Evolutionary conservation across 2,329 filamentous ascomycete genomes (phyloP).

Genomic region (Chaetomium sp.): DNA sequence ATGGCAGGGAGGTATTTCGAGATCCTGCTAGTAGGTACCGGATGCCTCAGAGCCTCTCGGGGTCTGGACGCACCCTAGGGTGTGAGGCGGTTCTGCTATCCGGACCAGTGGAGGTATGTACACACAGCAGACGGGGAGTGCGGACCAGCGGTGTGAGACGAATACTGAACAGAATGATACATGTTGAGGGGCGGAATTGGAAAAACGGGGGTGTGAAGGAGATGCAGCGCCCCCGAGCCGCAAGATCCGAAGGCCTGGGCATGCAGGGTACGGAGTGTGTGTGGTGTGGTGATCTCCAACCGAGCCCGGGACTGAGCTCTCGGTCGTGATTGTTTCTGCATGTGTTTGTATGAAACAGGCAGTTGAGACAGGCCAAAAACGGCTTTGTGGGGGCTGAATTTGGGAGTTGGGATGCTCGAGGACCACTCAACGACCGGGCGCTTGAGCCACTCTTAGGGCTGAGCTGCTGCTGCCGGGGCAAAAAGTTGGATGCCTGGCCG

Average conservation of each 20-base stretch:
- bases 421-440: no score
- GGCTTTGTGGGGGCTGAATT: conserved; percentile 3
- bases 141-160: conserved; percentile 5
- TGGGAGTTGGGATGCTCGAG: background rate
- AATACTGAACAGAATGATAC: conserved; percentile 2
- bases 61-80: no score
- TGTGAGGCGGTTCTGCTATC: no score
- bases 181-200: background rate
- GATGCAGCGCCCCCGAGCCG: conserved; percentile 10
- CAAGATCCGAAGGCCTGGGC: conserved; percentile 12
- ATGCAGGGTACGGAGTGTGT: background rate
- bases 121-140: background rate
- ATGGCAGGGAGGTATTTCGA: background rate
- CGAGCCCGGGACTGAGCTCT: background rate
- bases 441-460: conserved; percentile 12
- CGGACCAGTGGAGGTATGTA: no score
- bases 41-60: background rate
- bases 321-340: background rate
- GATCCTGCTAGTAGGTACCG: conserved; percentile 1
- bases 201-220: conserved; percentile 5
- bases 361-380: conserved; percentile 2
- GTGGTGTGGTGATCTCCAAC: background rate
- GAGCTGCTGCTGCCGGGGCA: conserved; percentile 6
- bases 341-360: conserved; percentile 4
- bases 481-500: conserved; percentile 16